Evolutionary conservation across 1,284 basidiomycete species (phyloP).

Genomic region (Fomitopsis betulina): DNA sequence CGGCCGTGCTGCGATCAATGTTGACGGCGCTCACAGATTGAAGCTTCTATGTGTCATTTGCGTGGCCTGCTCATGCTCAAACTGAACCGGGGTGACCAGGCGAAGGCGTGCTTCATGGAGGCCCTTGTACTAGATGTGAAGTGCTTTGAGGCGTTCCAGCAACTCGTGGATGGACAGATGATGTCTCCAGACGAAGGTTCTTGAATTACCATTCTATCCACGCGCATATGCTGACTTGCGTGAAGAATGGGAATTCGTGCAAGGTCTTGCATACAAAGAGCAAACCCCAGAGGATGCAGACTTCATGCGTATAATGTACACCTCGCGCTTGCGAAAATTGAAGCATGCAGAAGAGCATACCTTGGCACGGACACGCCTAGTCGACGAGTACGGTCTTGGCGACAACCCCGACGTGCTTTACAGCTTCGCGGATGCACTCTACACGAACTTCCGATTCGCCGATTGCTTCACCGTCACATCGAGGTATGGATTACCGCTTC

Average conservation of each 20-base stretch:
- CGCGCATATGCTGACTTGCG: constrained; percentile 2
- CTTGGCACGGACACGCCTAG: constrained; percentile 67
- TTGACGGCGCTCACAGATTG: constrained; percentile 51
- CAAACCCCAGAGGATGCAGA: constrained; percentile 86
- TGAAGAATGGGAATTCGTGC: constrained; percentile 93
- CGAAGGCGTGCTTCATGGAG: constrained; percentile 93
- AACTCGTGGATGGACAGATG: constrained; percentile 90
- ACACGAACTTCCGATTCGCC: constrained; percentile 85
- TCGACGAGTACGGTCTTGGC: constrained; percentile 73
- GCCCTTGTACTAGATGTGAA: constrained; percentile 93
- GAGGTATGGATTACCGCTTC: constrained; percentile 41
- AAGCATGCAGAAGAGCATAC: constrained; percentile 82
- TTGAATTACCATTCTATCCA: not conserved
- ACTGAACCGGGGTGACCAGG: constrained; percentile 83
- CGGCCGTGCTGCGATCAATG: not conserved
- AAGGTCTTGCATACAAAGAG: constrained; percentile 75
- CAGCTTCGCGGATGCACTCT: constrained; percentile 89
- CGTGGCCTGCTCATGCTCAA: constrained; percentile 94
- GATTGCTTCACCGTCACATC: constrained; percentile 91
- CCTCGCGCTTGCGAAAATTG: constrained; percentile 86
- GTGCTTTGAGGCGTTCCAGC: constrained; percentile 94
- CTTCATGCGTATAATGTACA: constrained; percentile 91
- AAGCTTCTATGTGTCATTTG: constrained; percentile 93
- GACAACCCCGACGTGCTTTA: constrained; percentile 93
- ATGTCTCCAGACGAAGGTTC: constrained; percentile 89